Conservation (phyloP, 768 basidiomycete species). For the Lactarius hatsudake region DNA sequence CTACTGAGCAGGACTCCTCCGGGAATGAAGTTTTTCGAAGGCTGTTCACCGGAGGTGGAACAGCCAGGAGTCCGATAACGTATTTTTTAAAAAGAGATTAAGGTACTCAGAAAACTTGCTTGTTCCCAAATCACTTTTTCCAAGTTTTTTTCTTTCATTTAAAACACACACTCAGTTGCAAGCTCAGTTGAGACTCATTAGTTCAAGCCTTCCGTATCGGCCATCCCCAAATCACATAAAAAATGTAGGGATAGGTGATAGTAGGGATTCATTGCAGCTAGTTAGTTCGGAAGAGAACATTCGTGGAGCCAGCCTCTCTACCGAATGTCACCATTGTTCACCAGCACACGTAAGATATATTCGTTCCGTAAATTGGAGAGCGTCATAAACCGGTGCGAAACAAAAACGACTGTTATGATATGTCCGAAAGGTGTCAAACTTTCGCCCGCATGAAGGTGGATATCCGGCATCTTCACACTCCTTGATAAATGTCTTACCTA, state of each 20-base stretch:
- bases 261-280: not conserved
- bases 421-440: not conserved
- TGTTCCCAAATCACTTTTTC: not conserved
- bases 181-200: not conserved
- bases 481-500: not conserved
- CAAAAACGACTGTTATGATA: not conserved
- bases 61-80: conserved; percentile 4
- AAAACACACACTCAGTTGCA: not conserved
- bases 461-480: not conserved
- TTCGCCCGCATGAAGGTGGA: not conserved
- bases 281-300: not conserved
- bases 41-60: conserved; percentile 21
- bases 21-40: conserved; percentile 15
- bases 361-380: not conserved
- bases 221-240: not conserved
- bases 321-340: not conserved
- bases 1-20: not conserved
- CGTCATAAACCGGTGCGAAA: not conserved
- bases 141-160: not conserved
- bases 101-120: not conserved
- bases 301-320: not conserved
- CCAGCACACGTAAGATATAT: not conserved
- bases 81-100: not conserved
- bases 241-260: not conserved
- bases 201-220: not conserved